Conservation (phyloP, 2,329 filamentous ascomycete species). For the Pseudopyrenochaeta lycopersici region DNA sequence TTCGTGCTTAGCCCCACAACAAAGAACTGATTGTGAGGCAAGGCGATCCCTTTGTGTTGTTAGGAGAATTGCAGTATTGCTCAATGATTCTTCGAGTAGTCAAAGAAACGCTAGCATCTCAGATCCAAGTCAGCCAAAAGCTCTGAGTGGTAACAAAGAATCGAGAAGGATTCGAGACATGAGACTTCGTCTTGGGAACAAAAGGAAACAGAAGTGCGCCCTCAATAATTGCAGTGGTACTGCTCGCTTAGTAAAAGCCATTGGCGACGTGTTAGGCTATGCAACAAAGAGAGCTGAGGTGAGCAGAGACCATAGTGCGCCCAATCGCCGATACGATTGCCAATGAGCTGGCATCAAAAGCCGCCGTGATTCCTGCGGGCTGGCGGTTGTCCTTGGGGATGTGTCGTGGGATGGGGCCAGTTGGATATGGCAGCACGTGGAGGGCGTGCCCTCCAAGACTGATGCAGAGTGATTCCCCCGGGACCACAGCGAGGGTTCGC, state of each 20-base stretch:
- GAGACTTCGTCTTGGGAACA: background rate
- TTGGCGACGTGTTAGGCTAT: slow-evolving; percentile 11
- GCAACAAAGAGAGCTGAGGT: slow-evolving; percentile 15
- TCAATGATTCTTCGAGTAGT: background rate
- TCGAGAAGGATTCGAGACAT: background rate
- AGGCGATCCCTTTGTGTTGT: too few species aligned
- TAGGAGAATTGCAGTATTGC: background rate
- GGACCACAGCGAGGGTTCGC: background rate
- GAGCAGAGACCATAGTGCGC: slow-evolving; percentile 7
- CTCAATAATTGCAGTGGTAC: background rate
- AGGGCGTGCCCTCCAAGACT: background rate
- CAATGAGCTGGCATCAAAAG: background rate
- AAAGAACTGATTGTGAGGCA: too few species aligned
- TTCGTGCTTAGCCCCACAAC: too few species aligned
- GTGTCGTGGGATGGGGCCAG: background rate
- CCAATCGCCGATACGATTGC: slow-evolving; percentile 5
- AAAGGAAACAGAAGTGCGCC: background rate
- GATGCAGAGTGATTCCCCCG: background rate
- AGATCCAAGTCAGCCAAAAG: background rate
- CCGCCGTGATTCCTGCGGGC: slow-evolving; percentile 1
- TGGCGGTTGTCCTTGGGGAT: slow-evolving; percentile 3
- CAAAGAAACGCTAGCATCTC: background rate
- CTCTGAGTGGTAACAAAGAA: slow-evolving; percentile 3
- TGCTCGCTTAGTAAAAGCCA: slow-evolving; percentile 10
- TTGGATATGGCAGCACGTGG: slow-evolving; percentile 10